phyloP scores from a whole-genome alignment of 1,139 yeast genomes.

The Debaryomyces subglobosus region DNA sequence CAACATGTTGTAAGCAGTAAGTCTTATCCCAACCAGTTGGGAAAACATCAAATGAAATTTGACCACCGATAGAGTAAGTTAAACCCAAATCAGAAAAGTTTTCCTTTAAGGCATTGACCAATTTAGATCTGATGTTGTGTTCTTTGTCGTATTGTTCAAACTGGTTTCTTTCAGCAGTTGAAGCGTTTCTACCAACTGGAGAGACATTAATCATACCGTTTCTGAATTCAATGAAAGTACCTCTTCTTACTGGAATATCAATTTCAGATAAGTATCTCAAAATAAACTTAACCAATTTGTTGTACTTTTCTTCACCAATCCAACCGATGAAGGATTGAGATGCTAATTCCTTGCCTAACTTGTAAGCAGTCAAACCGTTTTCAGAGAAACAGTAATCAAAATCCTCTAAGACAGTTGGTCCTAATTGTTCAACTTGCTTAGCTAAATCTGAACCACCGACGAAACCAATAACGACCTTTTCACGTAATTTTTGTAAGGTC shows the following conservation, averaged over 20 bases:
- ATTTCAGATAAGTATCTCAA: slow-evolving; percentile 81
- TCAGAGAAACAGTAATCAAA: slow-evolving; percentile 97
- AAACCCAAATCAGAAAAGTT: slow-evolving; percentile 81
- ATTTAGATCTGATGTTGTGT: slow-evolving; percentile 75
- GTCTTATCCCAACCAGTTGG: slow-evolving; percentile 99
- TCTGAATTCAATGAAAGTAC: slow-evolving; percentile 98
- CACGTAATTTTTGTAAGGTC: slow-evolving; percentile 72
- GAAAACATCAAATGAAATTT: slow-evolving; percentile 98
- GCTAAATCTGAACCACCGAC: slow-evolving; percentile 97
- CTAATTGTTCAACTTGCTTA: slow-evolving; percentile 96
- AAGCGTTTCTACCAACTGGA: slow-evolving; percentile 98
- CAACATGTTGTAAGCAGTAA: slow-evolving; percentile 92
- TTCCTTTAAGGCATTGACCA: slow-evolving; percentile 82
- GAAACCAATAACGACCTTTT: slow-evolving; percentile 92
- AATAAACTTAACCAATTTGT: slow-evolving; percentile 81
- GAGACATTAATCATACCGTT: slow-evolving; percentile 99
- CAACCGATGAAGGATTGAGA: slow-evolving; percentile 92
- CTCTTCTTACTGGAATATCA: slow-evolving; percentile 93
- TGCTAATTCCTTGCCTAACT: slow-evolving; percentile 82
- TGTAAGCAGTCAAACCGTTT: slow-evolving; percentile 97
- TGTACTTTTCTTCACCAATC: slow-evolving; percentile 96
- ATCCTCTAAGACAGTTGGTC: slow-evolving; percentile 70
- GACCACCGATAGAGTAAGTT: slow-evolving; percentile 98
- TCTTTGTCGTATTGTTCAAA: slow-evolving; percentile 81
- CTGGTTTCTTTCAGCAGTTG: slow-evolving; percentile 89